Evolutionary conservation across 441 rosid genomes (phyloP), one percentile per base, ranked within the genome.

Genomic region (Euphorbia schlechtendalii): DNA sequence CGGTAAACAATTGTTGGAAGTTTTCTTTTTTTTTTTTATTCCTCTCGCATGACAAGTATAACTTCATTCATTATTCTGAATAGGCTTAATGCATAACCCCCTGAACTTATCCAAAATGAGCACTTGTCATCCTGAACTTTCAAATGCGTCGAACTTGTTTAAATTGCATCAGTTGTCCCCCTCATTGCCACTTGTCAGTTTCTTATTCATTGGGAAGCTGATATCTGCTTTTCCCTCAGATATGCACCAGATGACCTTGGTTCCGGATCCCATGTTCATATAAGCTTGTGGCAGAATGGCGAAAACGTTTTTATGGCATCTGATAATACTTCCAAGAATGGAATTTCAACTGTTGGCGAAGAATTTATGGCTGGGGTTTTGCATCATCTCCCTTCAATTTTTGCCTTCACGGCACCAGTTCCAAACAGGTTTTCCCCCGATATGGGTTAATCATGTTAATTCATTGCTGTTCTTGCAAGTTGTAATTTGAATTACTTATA

Each of bases 261-360:
- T 63, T 91, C 99, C 32, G 99, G 99, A 69, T 91, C 89, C 65
- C 99, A 94, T 69, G 99, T 89, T 59, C 99, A 94, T 81, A 40
- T 94, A 53, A 94, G 96, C 70, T 73, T 94, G 71, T 89, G 85
- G 86, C 80, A 75, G 77, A 82, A 91, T 70, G 96, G 89, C 40
- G 72, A 83, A 78, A 94, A 94, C 67, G 84, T 87, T 69, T 90
- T 91, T 69, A 80, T 81, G 71, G 90, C 87, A 64, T 84, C 92
- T 11, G 83, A 63, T 77, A 76, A 77, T 46, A 76, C 94, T 18
- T 77, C 86, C 63, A 67, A 34, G 70, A 72, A 86, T 67, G 99
- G 99, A 68, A 94, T 94, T 76, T 88, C 99, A 18, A 69, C 71
- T 53, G 21, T 72, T 7, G 99, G 97, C 18, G 77, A 83, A 82